Evolutionary conservation across 164 flowering plant genomes (phyloP).

Genomic region (Malania oleifera): DNA sequence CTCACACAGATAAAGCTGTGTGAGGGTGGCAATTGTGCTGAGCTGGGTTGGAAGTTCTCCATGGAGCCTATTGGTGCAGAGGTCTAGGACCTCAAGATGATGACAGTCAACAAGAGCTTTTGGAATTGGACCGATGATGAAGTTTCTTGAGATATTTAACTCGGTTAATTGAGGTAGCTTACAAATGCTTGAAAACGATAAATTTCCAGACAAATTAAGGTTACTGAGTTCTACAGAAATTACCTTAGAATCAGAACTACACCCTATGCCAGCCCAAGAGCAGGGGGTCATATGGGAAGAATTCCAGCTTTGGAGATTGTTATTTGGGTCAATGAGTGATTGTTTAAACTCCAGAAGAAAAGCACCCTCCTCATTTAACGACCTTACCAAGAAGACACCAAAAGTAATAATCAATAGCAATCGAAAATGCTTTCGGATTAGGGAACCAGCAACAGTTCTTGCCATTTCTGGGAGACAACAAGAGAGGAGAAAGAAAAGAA

Average conservation of each 20-base stretch:
- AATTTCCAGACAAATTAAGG: constrained; percentile 38
- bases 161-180: constrained; percentile 23
- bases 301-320: constrained; percentile 43
- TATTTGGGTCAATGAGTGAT: constrained; percentile 26
- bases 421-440: constrained; percentile 1
- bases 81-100: constrained; percentile 37
- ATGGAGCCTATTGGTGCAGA: constrained; percentile 50
- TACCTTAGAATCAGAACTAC: constrained; percentile 28
- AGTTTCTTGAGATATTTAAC: constrained; percentile 42
- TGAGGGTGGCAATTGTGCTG: constrained; percentile 25
- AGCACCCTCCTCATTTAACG: constrained; percentile 41
- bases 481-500: too few relatives aligned
- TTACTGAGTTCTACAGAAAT: not conserved
- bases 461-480: too few relatives aligned
- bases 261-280: constrained; percentile 44
- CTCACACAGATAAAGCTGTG: constrained; percentile 42
- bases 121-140: constrained; percentile 50
- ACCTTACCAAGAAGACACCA: constrained; percentile 13
- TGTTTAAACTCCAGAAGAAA: constrained; percentile 40
- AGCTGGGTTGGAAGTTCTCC: constrained; percentile 34
- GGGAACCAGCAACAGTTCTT: too few relatives aligned
- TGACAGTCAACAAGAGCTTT: constrained; percentile 25
- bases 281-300: constrained; percentile 33
- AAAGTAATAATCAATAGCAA: constrained; percentile 9
- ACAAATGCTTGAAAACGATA: constrained; percentile 43